Percentiles rank a stretch among this genome's conserved stretches.
Evolutionary conservation across 768 basidiomycete genomes (phyloP).

Genomic region (Trametes elegans): DNA sequence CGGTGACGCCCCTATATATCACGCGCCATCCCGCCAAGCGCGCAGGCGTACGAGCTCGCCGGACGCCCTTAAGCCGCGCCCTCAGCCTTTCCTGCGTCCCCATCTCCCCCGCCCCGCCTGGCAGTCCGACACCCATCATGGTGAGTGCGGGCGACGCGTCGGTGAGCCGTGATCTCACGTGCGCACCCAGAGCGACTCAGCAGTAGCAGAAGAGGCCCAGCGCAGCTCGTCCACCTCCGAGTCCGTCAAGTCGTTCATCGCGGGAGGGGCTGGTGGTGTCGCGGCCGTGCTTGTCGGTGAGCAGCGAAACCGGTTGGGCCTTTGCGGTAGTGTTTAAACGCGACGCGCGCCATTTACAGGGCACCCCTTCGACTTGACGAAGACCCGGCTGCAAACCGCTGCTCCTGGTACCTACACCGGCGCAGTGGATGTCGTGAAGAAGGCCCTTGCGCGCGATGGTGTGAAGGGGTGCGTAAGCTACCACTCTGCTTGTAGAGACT

Average conservation of each 20-base stretch:
- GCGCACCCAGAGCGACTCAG: conserved; percentile 22
- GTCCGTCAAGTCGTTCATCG: conserved; percentile 80
- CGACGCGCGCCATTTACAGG: conserved; percentile 42
- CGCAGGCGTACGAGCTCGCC: conserved; percentile 5
- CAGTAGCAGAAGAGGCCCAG: conserved; percentile 22
- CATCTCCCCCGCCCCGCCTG: not conserved
- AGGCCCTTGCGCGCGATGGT: conserved; percentile 90
- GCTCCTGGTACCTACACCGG: conserved; percentile 85
- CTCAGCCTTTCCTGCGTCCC: not conserved
- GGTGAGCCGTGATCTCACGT: not conserved
- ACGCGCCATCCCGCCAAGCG: conserved; percentile 17
- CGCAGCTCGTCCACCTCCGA: conserved; percentile 33
- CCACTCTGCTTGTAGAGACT: too few species aligned
- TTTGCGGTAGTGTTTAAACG: not conserved
- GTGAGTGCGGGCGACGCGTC: conserved; percentile 6
- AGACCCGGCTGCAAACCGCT: conserved; percentile 95
- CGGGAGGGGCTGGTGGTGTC: conserved; percentile 91
- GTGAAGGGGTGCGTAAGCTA: conserved; percentile 80
- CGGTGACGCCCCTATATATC: conserved; percentile 9
- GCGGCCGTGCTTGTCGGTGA: conserved; percentile 86
- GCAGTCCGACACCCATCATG: conserved; percentile 9
- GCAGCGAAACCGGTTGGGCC: conserved; percentile 29
- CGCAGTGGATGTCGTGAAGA: conserved; percentile 90
- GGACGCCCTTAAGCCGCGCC: conserved; percentile 16
- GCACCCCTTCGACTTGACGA: conserved; percentile 97